Evolutionary conservation across 805 yeast species (phyloP).

Genomic region (Metschnikowia chrysomelidarum): DNA sequence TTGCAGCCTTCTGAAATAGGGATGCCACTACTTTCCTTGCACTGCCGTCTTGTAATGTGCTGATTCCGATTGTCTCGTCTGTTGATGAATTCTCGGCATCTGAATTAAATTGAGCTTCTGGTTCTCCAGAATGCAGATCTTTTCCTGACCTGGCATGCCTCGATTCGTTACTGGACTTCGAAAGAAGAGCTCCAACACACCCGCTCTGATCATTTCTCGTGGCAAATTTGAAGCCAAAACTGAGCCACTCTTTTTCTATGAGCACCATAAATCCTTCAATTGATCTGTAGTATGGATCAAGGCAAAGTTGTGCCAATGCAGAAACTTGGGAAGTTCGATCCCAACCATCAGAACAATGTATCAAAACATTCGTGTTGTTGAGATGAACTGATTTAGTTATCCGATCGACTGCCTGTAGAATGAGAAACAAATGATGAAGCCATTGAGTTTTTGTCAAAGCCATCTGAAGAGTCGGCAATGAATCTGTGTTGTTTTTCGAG

Average conservation of each 20-base stretch:
- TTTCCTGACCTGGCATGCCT: constrained; percentile 14
- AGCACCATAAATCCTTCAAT: constrained; percentile 81
- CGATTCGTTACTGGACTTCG: constrained; percentile 18
- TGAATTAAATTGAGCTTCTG: too few relatives aligned
- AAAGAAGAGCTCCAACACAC: constrained; percentile 39
- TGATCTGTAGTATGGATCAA: constrained; percentile 89
- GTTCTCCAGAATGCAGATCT: too few relatives aligned
- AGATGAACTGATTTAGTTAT: constrained; percentile 79
- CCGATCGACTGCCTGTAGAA: constrained; percentile 73
- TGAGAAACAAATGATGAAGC: constrained; percentile 67
- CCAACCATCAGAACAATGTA: constrained; percentile 99
- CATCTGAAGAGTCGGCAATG: constrained; percentile 49
- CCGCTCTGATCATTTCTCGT: constrained; percentile 80
- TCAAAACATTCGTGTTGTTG: constrained; percentile 75
- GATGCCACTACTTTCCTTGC: constrained; percentile 33
- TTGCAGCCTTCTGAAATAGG: constrained; percentile 39
- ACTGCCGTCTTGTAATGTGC: neutral
- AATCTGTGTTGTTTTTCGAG: too few relatives aligned
- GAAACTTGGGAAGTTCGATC: constrained; percentile 91
- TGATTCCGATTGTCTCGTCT: neutral
- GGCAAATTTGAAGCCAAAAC: constrained; percentile 89
- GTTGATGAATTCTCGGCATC: neutral
- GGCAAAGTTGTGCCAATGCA: constrained; percentile 77
- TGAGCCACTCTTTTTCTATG: constrained; percentile 92
- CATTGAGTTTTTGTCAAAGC: constrained; percentile 68